Conservation (phyloP, 306 rosid genomes). For the Sechiopsis laciniata region DNA sequence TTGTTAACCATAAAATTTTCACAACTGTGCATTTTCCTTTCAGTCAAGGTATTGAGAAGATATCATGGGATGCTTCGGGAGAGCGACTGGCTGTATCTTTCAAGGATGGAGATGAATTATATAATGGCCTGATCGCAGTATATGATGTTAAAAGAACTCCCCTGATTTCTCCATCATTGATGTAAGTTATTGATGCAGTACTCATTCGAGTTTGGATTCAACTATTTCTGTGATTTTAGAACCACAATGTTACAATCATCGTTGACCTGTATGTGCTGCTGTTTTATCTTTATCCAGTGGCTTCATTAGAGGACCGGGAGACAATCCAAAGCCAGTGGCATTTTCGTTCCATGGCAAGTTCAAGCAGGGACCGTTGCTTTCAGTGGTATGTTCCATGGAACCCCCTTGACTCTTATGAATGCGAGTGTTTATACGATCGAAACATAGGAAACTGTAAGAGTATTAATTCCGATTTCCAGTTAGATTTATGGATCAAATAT, state of each 20-base stretch:
- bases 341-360: slow-evolving; percentile 77
- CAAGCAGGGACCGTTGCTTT: slow-evolving; percentile 89
- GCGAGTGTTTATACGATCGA: background rate
- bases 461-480: too few relatives aligned
- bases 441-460: background rate
- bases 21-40: slow-evolving; percentile 25
- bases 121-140: slow-evolving; percentile 72
- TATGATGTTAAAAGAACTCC: slow-evolving; percentile 81
- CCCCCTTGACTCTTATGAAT: slow-evolving; percentile 11
- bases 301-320: slow-evolving; percentile 95
- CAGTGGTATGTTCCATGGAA: slow-evolving; percentile 56
- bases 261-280: background rate
- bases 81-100: slow-evolving; percentile 86
- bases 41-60: slow-evolving; percentile 83
- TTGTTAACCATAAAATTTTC: background rate
- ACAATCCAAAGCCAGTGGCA: slow-evolving; percentile 62
- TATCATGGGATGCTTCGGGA: slow-evolving; percentile 96
- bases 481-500: too few relatives aligned
- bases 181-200: slow-evolving; percentile 47
- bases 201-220: background rate
- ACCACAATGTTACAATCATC: background rate
- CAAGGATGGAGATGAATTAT: slow-evolving; percentile 68
- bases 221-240: slow-evolving; percentile 1
- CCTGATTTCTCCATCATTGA: slow-evolving; percentile 59
- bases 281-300: slow-evolving; percentile 50